These are phyloP conservation scores for Pichia inconspicua DNA, from an alignment of 1,139 yeast species.

Conservation along the genomic window DNA sequence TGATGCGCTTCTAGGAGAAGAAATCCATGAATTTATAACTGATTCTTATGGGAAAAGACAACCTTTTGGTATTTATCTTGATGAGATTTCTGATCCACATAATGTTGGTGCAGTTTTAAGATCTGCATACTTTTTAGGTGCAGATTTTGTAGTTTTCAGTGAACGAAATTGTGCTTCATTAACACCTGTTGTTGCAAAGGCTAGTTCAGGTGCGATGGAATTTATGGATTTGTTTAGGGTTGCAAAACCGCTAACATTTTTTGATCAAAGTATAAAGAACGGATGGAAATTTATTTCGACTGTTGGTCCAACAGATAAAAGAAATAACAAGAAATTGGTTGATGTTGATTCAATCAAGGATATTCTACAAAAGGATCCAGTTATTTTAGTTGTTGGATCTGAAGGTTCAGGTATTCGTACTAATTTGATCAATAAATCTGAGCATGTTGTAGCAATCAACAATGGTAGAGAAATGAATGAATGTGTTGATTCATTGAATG, in stretches of 20 bases:
- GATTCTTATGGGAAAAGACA: slow-evolving; percentile 24
- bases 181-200: slow-evolving; percentile 71
- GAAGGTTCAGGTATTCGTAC: slow-evolving; percentile 81
- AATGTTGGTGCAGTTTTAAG: slow-evolving; percentile 83
- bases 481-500: slow-evolving; percentile 75
- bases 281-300: slow-evolving; percentile 78
- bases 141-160: slow-evolving; percentile 69
- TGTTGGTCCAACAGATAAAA: slow-evolving; percentile 31
- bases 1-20: slow-evolving; percentile 10
- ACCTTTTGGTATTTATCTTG: slow-evolving; percentile 73
- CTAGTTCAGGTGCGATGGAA: slow-evolving; percentile 87
- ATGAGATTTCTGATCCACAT: slow-evolving; percentile 84
- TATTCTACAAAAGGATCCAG: slow-evolving; percentile 45
- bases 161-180: slow-evolving; percentile 65
- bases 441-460: slow-evolving; percentile 51
- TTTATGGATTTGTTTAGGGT: slow-evolving; percentile 54
- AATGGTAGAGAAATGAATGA: slow-evolving; percentile 28
- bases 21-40: not conserved
- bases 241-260: slow-evolving; percentile 51
- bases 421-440: slow-evolving; percentile 53
- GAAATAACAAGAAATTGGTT: slow-evolving; percentile 24
- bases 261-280: slow-evolving; percentile 43
- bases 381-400: slow-evolving; percentile 69
- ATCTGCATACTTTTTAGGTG: slow-evolving; percentile 79
- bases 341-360: slow-evolving; percentile 38